These are phyloP conservation scores for Tetrapisispora iriomotensis DNA, from an alignment of 805 yeast genomes.

Conservation along the genomic window DNA sequence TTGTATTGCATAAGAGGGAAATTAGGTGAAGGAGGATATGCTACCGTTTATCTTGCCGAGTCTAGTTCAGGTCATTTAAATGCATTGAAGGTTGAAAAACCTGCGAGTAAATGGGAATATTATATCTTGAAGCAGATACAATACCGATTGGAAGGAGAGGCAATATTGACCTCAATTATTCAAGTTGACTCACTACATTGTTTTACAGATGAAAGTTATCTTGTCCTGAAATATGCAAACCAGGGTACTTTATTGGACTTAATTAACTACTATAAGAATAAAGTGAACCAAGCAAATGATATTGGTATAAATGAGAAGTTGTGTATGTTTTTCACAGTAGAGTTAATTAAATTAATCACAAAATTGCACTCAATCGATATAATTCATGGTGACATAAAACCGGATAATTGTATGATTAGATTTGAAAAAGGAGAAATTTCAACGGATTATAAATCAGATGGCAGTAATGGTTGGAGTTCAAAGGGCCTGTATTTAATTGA, in stretches of 20 bases:
- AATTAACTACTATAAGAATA: constrained; percentile 39
- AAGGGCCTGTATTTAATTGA: constrained; percentile 62
- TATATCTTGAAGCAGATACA: constrained; percentile 57
- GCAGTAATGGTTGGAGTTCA: constrained; percentile 37
- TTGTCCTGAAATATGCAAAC: constrained; percentile 50
- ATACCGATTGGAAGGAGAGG: constrained; percentile 26
- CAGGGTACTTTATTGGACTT: constrained; percentile 72
- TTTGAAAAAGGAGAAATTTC: constrained; percentile 28
- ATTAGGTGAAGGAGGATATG: constrained; percentile 77
- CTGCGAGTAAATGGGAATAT: constrained; percentile 72
- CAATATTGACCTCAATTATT: constrained; percentile 35
- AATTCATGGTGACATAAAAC: constrained; percentile 76
- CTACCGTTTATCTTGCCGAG: constrained; percentile 65
- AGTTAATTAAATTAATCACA: constrained; percentile 50
- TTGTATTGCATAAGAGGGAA: constrained; percentile 33
- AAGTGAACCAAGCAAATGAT: constrained; percentile 9
- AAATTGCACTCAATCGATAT: constrained; percentile 55
- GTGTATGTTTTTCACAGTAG: constrained; percentile 52
- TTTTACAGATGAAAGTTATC: constrained; percentile 58
- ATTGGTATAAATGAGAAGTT: constrained; percentile 48
- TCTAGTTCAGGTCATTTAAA: constrained; percentile 41
- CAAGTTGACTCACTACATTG: constrained; percentile 42
- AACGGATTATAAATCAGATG: constrained; percentile 26
- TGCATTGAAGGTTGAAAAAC: constrained; percentile 67
- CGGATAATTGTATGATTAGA: constrained; percentile 77